Evolutionary conservation across 306 rosid genomes (phyloP).

Genomic region (Cajanus cajan): DNA sequence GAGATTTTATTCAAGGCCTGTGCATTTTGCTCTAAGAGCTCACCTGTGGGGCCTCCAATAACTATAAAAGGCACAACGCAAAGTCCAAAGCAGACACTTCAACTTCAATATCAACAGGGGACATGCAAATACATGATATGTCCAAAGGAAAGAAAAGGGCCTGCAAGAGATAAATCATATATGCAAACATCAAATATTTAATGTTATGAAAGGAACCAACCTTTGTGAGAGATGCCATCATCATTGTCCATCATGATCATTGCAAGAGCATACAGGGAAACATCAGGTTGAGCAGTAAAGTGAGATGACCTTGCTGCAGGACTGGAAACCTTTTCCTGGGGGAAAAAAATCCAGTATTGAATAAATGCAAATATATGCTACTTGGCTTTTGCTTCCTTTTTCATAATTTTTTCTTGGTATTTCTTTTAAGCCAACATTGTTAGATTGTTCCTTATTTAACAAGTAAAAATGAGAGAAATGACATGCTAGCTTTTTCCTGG

Average conservation of each 20-base stretch:
- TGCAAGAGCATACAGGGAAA: conserved; percentile 52
- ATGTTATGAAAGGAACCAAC: conserved; percentile 20
- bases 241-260: conserved; percentile 49
- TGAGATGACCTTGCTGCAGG: conserved; percentile 54
- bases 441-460: background rate
- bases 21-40: conserved; percentile 31
- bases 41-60: conserved; percentile 30
- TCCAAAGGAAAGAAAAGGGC: background rate
- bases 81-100: background rate
- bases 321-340: conserved; percentile 59
- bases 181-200: background rate
- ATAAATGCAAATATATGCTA: background rate
- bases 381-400: background rate
- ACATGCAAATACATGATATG: background rate
- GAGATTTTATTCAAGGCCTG: conserved; percentile 29
- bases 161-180: background rate
- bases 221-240: conserved; percentile 52
- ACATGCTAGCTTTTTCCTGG: background rate
- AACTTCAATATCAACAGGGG: background rate
- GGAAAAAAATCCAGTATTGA: background rate
- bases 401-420: background rate
- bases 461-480: background rate
- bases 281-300: conserved; percentile 45
- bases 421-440: background rate
- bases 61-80: conserved; percentile 15